Evolutionary conservation across 2,329 filamentous ascomycete species (phyloP).

Genomic region (Fusarium tanahbumbuense): DNA sequence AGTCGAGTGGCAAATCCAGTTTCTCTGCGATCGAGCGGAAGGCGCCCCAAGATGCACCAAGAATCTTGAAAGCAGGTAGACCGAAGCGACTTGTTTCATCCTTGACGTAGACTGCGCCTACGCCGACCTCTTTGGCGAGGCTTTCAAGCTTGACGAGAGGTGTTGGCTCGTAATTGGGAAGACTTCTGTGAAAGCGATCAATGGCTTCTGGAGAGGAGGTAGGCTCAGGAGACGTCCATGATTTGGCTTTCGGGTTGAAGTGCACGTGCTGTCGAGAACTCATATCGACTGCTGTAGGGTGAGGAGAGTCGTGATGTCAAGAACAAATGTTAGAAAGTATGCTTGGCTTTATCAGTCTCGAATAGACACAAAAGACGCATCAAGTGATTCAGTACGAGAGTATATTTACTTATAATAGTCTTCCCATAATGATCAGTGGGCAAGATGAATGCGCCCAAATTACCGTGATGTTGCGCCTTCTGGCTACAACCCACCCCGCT

Average conservation of each 20-base stretch:
- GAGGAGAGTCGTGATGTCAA: not conserved
- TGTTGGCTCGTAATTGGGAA: slow-evolving; percentile 68
- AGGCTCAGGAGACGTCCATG: slow-evolving; percentile 23
- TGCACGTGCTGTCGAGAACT: slow-evolving; percentile 38
- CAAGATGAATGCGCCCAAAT: not conserved
- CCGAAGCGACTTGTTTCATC: slow-evolving; percentile 76
- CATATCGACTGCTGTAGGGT: slow-evolving; percentile 22
- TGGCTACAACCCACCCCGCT: too few relatives aligned
- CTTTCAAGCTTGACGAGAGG: slow-evolving; percentile 62
- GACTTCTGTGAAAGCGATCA: slow-evolving; percentile 65
- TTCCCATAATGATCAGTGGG: not conserved
- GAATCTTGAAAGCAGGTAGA: slow-evolving; percentile 81
- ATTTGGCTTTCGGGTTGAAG: slow-evolving; percentile 42
- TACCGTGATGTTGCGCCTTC: not conserved
- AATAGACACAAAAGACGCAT: not conserved
- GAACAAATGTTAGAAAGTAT: not conserved
- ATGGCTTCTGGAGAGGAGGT: slow-evolving; percentile 23
- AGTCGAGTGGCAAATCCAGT: slow-evolving; percentile 57
- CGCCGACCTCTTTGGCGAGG: slow-evolving; percentile 67
- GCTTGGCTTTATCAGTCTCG: not conserved
- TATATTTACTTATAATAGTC: not conserved
- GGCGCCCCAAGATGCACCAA: slow-evolving; percentile 80
- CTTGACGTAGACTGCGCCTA: slow-evolving; percentile 73
- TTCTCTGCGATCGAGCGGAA: slow-evolving; percentile 65
- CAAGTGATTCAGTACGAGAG: fast-evolving